These are phyloP conservation scores for Vicia sativa DNA, from an alignment of 306 rosid genomes.

Conservation along the genomic window DNA sequence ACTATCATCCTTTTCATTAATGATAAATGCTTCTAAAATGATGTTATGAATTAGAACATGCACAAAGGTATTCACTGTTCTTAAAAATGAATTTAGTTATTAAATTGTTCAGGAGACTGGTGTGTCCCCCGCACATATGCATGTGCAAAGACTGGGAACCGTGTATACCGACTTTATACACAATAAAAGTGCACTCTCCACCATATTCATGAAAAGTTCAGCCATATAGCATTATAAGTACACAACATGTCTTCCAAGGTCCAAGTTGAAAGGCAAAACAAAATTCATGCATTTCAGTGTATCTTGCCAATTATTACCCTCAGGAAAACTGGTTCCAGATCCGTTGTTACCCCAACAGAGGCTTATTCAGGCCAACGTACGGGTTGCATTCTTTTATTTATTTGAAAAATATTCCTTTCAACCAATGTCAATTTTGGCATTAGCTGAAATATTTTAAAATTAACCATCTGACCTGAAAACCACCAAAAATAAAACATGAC, in stretches of 20 bases:
- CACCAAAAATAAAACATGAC: neutral
- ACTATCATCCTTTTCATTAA: neutral
- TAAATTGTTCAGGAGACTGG: constrained; percentile 3
- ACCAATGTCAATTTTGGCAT: constrained; percentile 10
- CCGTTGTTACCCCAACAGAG: no score
- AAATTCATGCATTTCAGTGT: no score
- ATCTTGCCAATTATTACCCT: no score
- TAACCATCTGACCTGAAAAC: neutral
- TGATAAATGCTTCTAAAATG: constrained; percentile 19
- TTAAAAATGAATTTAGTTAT: constrained; percentile 7
- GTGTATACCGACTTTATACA: no score
- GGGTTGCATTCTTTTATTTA: constrained; percentile 12
- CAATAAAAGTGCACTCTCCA: neutral
- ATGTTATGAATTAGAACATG: neutral
- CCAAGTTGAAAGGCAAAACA: neutral
- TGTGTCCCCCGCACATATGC: neutral
- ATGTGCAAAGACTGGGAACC: neutral
- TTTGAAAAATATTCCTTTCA: neutral
- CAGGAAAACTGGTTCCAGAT: no score
- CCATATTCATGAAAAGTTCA: constrained; percentile 3
- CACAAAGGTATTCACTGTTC: constrained; percentile 1
- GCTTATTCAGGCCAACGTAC: neutral
- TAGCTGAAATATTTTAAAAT: constrained; percentile 12
- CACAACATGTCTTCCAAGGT: constrained; percentile 1
- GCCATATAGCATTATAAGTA: neutral